These are phyloP conservation scores for Mentha longifolia DNA, from an alignment of 257 asterid genomes.

Conservation along the genomic window DNA sequence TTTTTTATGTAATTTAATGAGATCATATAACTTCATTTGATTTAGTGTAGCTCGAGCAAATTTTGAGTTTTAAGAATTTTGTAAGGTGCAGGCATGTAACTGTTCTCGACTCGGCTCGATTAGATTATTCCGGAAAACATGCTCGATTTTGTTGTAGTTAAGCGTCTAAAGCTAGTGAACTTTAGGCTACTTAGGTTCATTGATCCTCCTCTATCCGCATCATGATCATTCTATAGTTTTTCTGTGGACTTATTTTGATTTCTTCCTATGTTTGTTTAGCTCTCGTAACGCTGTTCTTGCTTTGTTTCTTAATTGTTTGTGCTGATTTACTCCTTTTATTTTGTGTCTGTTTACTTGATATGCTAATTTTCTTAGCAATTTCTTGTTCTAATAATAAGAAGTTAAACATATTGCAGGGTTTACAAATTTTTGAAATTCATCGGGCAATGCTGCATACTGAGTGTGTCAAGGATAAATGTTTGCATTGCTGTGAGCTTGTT, in stretches of 20 bases:
- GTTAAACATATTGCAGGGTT: conserved; percentile 38
- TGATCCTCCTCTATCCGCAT: conserved; percentile 1
- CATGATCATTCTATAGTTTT: background rate
- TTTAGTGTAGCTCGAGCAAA: background rate
- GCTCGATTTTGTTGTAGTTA: background rate
- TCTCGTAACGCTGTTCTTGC: background rate
- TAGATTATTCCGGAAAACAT: background rate
- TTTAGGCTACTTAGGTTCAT: background rate
- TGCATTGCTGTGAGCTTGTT: conserved; percentile 38
- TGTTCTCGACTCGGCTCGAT: background rate
- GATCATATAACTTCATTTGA: background rate
- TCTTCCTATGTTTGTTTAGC: conserved; percentile 10
- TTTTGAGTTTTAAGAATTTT: background rate
- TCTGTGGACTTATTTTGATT: conserved; percentile 18
- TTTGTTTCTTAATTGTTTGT: background rate
- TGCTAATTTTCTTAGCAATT: conserved; percentile 16
- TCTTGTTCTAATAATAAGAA: conserved; percentile 5
- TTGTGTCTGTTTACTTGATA: background rate
- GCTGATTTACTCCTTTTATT: conserved; percentile 2
- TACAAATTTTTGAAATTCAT: conserved; percentile 30
- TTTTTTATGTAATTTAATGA: background rate
- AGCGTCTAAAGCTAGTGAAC: background rate
- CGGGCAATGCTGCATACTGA: conserved; percentile 23
- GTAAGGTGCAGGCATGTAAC: background rate
- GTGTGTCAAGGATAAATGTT: conserved; percentile 26